These are phyloP conservation scores for Globisporangium paroecandrum DNA, from an alignment of 352 stramenopile genomes.

Conservation along the genomic window DNA sequence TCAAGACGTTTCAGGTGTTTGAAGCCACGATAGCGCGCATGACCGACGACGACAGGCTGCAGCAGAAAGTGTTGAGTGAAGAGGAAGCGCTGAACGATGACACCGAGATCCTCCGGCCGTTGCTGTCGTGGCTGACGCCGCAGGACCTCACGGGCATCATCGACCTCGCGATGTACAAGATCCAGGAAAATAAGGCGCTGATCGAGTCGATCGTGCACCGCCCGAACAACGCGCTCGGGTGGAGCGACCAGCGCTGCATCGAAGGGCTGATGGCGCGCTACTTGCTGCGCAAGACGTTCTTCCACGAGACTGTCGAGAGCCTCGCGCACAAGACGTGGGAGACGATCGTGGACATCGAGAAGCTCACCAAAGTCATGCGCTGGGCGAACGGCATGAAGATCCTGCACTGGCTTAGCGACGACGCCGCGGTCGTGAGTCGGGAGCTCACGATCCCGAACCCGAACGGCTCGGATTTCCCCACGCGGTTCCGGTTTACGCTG, in stretches of 20 bases:
- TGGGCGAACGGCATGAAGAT: constrained; percentile 43
- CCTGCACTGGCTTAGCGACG: constrained; percentile 26
- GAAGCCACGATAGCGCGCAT: constrained; percentile 17
- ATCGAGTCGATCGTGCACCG: constrained; percentile 22
- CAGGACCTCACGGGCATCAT: constrained; percentile 13
- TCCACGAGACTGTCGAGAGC: constrained; percentile 14
- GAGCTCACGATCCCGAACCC: constrained; percentile 26
- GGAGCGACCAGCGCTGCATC: constrained; percentile 34
- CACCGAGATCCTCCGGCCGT: constrained; percentile 18
- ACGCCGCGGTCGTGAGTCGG: constrained; percentile 23
- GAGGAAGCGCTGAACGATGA: constrained; percentile 17
- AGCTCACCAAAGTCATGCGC: constrained; percentile 29
- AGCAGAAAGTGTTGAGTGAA: constrained; percentile 8
- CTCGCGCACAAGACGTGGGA: constrained; percentile 32
- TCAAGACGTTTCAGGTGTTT: constrained; percentile 17
- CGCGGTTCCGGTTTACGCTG: constrained; percentile 24
- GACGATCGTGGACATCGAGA: constrained; percentile 19
- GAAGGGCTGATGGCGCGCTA: constrained; percentile 28
- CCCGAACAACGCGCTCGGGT: constrained; percentile 35
- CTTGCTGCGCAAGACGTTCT: constrained; percentile 34
- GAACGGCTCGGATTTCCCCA: constrained; percentile 12
- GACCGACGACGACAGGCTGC: constrained; percentile 10
- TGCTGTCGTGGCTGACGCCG: constrained; percentile 17
- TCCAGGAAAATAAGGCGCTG: constrained; percentile 25
- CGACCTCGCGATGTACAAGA: constrained; percentile 12